Percentiles rank a stretch among this genome's conserved stretches.
Evolutionary conservation across 352 stramenopile genomes (phyloP).

Genomic region (Phytopythium boreale): DNA sequence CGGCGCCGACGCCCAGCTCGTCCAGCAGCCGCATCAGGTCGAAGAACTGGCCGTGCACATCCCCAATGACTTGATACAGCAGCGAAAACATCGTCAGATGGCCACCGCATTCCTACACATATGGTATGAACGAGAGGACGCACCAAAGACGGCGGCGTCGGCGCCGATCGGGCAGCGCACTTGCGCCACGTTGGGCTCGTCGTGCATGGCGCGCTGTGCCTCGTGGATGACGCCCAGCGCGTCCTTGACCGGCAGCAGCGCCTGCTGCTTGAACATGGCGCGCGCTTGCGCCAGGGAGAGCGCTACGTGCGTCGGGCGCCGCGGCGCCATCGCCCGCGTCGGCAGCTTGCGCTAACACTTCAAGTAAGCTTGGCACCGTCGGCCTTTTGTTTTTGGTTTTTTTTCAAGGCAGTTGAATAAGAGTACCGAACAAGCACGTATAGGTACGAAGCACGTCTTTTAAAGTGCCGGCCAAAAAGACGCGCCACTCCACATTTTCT

Average conservation of each 20-base stretch:
- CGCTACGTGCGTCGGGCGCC: constrained; percentile 12
- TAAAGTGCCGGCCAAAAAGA: no score
- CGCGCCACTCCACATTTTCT: no score
- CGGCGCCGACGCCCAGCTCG: constrained; percentile 21
- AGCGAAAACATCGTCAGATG: constrained; percentile 9
- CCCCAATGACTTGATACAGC: constrained; percentile 59
- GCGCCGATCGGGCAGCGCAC: constrained; percentile 18
- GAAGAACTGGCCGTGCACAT: constrained; percentile 83
- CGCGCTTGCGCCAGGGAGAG: constrained; percentile 38
- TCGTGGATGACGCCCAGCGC: constrained; percentile 65
- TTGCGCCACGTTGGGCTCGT: constrained; percentile 58
- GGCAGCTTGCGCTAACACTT: no score
- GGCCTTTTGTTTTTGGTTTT: no score
- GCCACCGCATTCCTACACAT: background rate
- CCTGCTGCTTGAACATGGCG: constrained; percentile 59
- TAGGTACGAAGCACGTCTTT: no score
- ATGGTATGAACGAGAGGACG: background rate
- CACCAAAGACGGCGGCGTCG: constrained; percentile 23
- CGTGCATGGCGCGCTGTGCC: constrained; percentile 53
- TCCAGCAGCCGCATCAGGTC: constrained; percentile 69
- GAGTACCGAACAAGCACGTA: no score
- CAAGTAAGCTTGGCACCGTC: no score
- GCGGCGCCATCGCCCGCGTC: background rate
- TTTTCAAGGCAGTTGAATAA: no score
- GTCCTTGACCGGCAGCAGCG: constrained; percentile 46